Conservation (phyloP, 805 yeast genomes). For the Monosporozyma unispora region DNA sequence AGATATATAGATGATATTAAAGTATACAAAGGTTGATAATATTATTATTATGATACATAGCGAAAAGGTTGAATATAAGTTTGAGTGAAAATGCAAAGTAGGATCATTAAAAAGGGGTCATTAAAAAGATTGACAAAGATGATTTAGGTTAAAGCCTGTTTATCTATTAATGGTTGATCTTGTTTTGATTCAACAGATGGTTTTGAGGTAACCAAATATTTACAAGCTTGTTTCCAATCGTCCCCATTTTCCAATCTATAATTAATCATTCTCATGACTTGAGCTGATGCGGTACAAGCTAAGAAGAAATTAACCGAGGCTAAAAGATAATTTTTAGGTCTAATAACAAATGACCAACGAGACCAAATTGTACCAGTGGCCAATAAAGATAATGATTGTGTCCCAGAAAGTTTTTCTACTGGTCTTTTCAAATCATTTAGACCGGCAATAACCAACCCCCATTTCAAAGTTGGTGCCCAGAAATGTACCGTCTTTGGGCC, state of each 20-base stretch:
- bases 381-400: slow-evolving; percentile 55
- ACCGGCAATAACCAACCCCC: slow-evolving; percentile 92
- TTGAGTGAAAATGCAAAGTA: too few relatives aligned
- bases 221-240: slow-evolving; percentile 42
- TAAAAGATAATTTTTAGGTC: slow-evolving; percentile 74
- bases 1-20: too few relatives aligned
- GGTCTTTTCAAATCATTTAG: slow-evolving; percentile 81
- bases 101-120: neutral
- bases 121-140: too few relatives aligned
- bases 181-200: neutral
- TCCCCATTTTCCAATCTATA: slow-evolving; percentile 65
- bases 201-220: slow-evolving; percentile 39
- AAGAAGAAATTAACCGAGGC: slow-evolving; percentile 93
- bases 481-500: slow-evolving; percentile 97
- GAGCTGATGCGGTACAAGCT: slow-evolving; percentile 83
- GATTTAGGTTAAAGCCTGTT: neutral
- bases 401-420: slow-evolving; percentile 82
- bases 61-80: too few relatives aligned
- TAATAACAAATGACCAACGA: slow-evolving; percentile 92
- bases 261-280: slow-evolving; percentile 58
- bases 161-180: neutral
- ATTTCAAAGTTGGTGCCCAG: slow-evolving; percentile 75
- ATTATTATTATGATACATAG: too few relatives aligned
- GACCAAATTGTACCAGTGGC: slow-evolving; percentile 97
- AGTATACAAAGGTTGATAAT: too few relatives aligned